Percentiles rank a stretch among this genome's conserved stretches.
Evolutionary conservation across 495 filamentous ascomycete species (phyloP).

Genomic region (Jackrogersella multiformis): DNA sequence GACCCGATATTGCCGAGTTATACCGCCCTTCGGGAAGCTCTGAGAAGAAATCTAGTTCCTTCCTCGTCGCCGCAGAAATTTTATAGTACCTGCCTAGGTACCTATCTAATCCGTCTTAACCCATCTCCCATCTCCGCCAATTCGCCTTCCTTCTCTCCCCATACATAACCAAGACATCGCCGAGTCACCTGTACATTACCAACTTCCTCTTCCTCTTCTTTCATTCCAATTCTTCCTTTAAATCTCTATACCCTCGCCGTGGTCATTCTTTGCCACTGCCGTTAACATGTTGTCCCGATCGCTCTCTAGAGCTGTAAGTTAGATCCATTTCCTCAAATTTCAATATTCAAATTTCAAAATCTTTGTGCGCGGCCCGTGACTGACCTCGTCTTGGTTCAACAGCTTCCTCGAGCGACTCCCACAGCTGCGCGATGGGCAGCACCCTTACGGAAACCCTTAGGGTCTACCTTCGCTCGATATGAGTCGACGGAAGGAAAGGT

Average conservation of each 20-base stretch:
- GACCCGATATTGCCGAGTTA: constrained; percentile 38
- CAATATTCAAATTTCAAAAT: constrained; percentile 42
- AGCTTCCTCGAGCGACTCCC: constrained; percentile 74
- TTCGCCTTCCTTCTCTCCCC: constrained; percentile 40
- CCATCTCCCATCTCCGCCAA: constrained; percentile 31
- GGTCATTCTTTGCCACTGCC: constrained; percentile 49
- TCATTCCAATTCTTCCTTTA: constrained; percentile 39
- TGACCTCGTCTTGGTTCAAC: constrained; percentile 41
- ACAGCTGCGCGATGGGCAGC: constrained; percentile 68
- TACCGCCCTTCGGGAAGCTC: constrained; percentile 48
- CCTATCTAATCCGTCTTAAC: no score
- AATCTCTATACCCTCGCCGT: constrained; percentile 36
- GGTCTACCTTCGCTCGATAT: constrained; percentile 67
- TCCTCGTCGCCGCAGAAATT: constrained; percentile 39
- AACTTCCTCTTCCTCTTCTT: constrained; percentile 45
- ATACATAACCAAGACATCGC: constrained; percentile 41
- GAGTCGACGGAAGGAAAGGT: constrained; percentile 88
- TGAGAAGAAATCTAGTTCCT: constrained; percentile 44
- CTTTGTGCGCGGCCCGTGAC: constrained; percentile 22
- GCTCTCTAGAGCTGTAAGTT: constrained; percentile 76
- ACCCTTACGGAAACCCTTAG: constrained; percentile 58
- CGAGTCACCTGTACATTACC: constrained; percentile 43
- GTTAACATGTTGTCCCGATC: constrained; percentile 69
- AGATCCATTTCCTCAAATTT: not conserved
- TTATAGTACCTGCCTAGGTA: no score